Conservation (phyloP, 2,329 filamentous ascomycete species). For the Aspergillus bombycis region DNA sequence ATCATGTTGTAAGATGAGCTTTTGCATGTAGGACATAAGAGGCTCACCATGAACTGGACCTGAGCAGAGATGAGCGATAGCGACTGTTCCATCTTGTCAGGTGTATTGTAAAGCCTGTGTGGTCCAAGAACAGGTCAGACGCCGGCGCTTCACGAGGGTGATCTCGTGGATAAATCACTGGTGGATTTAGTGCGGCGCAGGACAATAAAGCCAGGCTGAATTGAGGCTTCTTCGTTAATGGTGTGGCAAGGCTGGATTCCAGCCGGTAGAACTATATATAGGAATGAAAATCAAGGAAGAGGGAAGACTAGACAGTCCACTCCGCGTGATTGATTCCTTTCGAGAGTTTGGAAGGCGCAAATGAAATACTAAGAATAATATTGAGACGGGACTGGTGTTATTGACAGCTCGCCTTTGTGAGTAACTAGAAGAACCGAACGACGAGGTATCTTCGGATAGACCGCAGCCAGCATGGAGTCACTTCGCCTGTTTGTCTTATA, state of each 20-base stretch:
- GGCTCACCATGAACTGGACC: slow-evolving; percentile 36
- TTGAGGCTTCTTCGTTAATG: background rate
- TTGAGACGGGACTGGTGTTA: background rate
- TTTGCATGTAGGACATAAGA: background rate
- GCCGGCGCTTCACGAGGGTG: background rate
- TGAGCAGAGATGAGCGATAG: slow-evolving; percentile 35
- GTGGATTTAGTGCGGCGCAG: background rate
- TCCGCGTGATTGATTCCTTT: background rate
- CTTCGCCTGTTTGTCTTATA: slow-evolving; percentile 8
- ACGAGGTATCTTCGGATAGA: slow-evolving; percentile 4
- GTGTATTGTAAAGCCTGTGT: background rate
- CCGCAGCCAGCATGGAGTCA: background rate
- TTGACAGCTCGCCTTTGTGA: slow-evolving; percentile 3
- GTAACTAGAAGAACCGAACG: background rate
- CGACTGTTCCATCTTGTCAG: slow-evolving; percentile 30
- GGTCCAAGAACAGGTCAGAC: background rate
- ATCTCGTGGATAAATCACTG: background rate
- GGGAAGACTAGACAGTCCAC: background rate
- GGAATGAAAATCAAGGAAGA: background rate
- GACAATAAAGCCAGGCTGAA: background rate
- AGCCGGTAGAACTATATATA: background rate
- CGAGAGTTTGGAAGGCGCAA: background rate
- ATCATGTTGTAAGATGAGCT: background rate
- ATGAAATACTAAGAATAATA: background rate
- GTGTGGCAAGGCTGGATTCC: background rate